phyloP scores from a whole-genome alignment of 2,329 filamentous ascomycete species.

The Monilinia laxa region DNA sequence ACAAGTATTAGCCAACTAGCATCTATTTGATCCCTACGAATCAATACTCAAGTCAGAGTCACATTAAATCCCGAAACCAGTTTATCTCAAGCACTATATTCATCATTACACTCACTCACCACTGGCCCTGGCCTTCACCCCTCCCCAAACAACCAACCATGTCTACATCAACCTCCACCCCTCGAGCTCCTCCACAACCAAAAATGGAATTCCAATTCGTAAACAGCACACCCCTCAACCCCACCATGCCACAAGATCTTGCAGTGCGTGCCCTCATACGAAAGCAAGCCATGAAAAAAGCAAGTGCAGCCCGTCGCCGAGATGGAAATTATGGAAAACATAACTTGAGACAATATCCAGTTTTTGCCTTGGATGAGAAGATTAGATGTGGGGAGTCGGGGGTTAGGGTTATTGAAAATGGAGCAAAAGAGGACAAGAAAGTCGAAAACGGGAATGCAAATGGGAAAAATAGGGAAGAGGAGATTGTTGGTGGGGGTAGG shows the following conservation, averaged over 20 bases:
- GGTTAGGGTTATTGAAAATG: not conserved
- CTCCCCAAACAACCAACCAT: slow-evolving; percentile 22
- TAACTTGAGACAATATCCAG: slow-evolving; percentile 39
- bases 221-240: slow-evolving; percentile 34
- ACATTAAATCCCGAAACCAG: not conserved
- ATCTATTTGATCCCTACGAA: not conserved
- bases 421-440: not conserved
- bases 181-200: not conserved
- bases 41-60: not conserved
- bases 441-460: not conserved
- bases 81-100: not conserved
- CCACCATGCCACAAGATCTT: slow-evolving; percentile 31
- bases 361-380: slow-evolving; percentile 30
- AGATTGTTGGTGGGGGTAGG: not conserved
- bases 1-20: slow-evolving; percentile 3
- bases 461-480: not conserved
- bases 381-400: not conserved
- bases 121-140: not conserved
- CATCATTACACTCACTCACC: not conserved
- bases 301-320: slow-evolving; percentile 39
- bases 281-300: slow-evolving; percentile 44
- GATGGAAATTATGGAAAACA: slow-evolving; percentile 40
- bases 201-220: slow-evolving; percentile 34
- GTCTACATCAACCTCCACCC: not conserved
- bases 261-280: slow-evolving; percentile 39